Base-by-base conservation (phyloP, 202 grass and related monocot genomes). In the Setaria viridis region DNA sequence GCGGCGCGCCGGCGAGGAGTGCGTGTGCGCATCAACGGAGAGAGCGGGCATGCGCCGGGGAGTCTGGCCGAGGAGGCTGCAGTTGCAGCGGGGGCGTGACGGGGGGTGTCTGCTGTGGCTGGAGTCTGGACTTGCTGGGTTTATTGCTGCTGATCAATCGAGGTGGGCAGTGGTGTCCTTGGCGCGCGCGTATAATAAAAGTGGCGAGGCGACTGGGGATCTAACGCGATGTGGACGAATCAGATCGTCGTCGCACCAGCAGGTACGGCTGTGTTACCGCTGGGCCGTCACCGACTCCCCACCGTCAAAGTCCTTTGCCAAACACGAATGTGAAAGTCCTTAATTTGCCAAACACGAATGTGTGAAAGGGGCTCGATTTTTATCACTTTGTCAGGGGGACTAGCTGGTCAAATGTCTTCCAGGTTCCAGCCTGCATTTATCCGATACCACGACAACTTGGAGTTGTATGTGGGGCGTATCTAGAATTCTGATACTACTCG, bases 101-200 rank as follows among this genome's bases (percentile, higher is more conserved):
- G 20, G 57, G 0, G n/a, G 58, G 9, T 9, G 57, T 21, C 56
- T 62, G 58, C n/a, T 59, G 51, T 1, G 3, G 51, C 32, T 78
- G 70, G 5, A 4, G 16, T 11, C 25, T 83, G 62, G 62, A 30
- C 80, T 67, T 14, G 74, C 17, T 67, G 6, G 37, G 32, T 66
- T 20, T 43, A 29, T 65, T 41, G 39, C 25, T 41, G 14, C 25
- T 37, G 21, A 43, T 35, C 19, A 21, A 46, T 71, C 37, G 5
- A 20, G 5, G 66, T 29, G 19, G 49, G 34, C 34, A 11, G 76
- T 32, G 67, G 73, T 49, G 78, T 66, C 33, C 74, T 84, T 41
- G 74, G 45, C 11, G 41, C 25, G 60, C 17, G 50, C 74, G 60
- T 90, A 87, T 87, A 90, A 87, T 87, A 90, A 87, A 87, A 80